phyloP scores from a whole-genome alignment of 192 early-diverging fungal genomes.

The Powellomyces hirtus region DNA sequence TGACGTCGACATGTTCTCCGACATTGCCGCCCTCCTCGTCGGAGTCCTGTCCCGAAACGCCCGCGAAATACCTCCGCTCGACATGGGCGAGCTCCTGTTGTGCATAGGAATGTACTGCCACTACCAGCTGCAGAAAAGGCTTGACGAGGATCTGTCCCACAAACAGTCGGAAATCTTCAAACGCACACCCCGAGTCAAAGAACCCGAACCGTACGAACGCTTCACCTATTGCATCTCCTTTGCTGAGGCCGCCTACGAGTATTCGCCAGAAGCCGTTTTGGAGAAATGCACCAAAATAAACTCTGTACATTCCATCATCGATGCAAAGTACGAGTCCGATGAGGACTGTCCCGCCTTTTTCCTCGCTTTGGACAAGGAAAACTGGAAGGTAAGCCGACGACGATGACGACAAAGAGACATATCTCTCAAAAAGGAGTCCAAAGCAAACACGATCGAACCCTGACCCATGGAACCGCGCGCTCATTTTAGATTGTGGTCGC shows the following conservation, averaged over 20 bases:
- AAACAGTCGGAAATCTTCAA: background rate
- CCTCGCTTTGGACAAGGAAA: slow-evolving; percentile 7
- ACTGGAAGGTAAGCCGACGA: slow-evolving; percentile 9
- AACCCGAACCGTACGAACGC: slow-evolving; percentile 17
- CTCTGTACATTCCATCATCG: slow-evolving; percentile 1
- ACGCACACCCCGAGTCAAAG: slow-evolving; percentile 8
- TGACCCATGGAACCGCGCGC: too few relatives aligned
- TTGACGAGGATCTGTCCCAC: background rate
- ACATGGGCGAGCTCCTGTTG: slow-evolving; percentile 18
- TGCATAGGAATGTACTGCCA: slow-evolving; percentile 27
- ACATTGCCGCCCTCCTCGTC: slow-evolving; percentile 10
- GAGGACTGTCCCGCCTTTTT: slow-evolving; percentile 21
- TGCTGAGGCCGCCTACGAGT: slow-evolving; percentile 18
- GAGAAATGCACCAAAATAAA: background rate
- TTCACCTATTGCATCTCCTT: slow-evolving; percentile 22
- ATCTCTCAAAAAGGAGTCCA: too few relatives aligned
- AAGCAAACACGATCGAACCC: too few relatives aligned
- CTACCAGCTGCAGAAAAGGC: slow-evolving; percentile 15
- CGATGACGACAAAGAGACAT: too few relatives aligned
- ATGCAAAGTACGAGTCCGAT: slow-evolving; percentile 6
- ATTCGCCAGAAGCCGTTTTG: background rate
- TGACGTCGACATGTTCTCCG: slow-evolving; percentile 21
- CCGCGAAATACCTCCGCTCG: slow-evolving; percentile 18
- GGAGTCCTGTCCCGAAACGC: slow-evolving; percentile 15
- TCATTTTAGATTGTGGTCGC: slow-evolving; percentile 17